Base-by-base conservation (phyloP, 352 stramenopile genomes). In the Globisporangium splendens region DNA sequence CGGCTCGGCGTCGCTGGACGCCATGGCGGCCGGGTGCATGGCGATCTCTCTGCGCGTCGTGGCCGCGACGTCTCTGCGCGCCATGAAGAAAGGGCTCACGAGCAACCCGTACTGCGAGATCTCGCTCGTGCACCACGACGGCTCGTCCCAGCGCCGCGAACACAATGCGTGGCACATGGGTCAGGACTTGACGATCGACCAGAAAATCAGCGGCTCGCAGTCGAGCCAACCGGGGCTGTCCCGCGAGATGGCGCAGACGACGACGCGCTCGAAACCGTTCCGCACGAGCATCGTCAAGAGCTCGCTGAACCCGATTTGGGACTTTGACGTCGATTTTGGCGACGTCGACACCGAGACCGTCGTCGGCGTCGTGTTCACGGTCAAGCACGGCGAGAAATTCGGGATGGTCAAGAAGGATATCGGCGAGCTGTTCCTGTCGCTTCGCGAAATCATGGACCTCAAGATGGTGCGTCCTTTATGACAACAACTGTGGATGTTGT, bases 241-340 rank as follows among this genome's bases (percentile, higher is more conserved):
- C 24, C 52, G 52, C 39, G 52, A 56, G 10, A 46, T 39, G 54
- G 61, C 15, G 50, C 61, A n/a, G 28, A 69, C 28, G 47, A 63
- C 15, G 58, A 77, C 43, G 66, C 58, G 43, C 33, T 75, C 71
- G 28, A 87, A 87, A 44, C 68, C 70, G 10, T 80, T 89, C 55
- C 73, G 72, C 50, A 83, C 75, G 21, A 75, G 67, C 38, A 59
- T 89, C 42, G 70, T 89, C 51, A 85, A 83, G 70, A 88, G 72
- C 50, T 86, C 82, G 42, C 70, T 91, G 20, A 89, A 91, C 61
- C 82, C 82, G 38, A 87, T 89, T 51, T 91, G 82, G 82, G 87
- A 89, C 62, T 79, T 91, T 46, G 77, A 89, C 58, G 77, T 89
- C 46, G 82, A 91, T 63, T 91, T 91, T 67, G 82, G 82, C 22